Evolutionary conservation across 1,284 basidiomycete species (phyloP).

Genomic region (Rugosomyces carneus): DNA sequence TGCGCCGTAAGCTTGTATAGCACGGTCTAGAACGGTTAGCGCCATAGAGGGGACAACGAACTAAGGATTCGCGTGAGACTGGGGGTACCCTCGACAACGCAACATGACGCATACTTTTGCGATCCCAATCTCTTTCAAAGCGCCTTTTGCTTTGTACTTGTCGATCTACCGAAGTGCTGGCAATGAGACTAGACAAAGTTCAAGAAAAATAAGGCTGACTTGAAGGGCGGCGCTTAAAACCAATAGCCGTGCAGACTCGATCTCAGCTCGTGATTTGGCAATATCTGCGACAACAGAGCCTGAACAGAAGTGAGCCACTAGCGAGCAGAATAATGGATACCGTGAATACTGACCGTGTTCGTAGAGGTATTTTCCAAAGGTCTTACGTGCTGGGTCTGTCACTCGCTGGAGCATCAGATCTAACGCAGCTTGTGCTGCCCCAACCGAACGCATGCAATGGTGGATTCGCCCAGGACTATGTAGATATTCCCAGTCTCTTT

Average conservation of each 20-base stretch:
- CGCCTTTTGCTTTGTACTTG: slow-evolving; percentile 85
- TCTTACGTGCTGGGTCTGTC: slow-evolving; percentile 85
- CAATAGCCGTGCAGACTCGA: slow-evolving; percentile 82
- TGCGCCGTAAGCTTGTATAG: slow-evolving; percentile 92
- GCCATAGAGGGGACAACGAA: slow-evolving; percentile 92
- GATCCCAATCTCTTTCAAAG: slow-evolving; percentile 95
- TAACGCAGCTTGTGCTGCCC: slow-evolving; percentile 79
- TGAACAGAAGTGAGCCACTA: slow-evolving; percentile 23
- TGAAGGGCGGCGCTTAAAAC: slow-evolving; percentile 92
- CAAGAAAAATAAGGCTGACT: slow-evolving; percentile 31
- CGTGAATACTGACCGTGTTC: slow-evolving; percentile 68
- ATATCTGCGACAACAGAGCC: slow-evolving; percentile 88
- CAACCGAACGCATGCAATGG: slow-evolving; percentile 97
- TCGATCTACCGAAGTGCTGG: slow-evolving; percentile 64
- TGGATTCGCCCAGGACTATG: slow-evolving; percentile 89
- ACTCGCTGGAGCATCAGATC: slow-evolving; percentile 90
- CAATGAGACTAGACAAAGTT: not conserved
- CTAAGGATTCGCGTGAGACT: slow-evolving; percentile 33
- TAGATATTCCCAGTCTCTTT: not conserved
- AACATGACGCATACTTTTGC: slow-evolving; percentile 67
- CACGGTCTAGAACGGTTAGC: slow-evolving; percentile 82
- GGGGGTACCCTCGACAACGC: slow-evolving; percentile 1
- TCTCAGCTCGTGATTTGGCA: slow-evolving; percentile 88
- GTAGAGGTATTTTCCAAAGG: slow-evolving; percentile 89
- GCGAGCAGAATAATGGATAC: not conserved